Evolutionary conservation across 2,329 filamentous ascomycete genomes (phyloP).

Genomic region (Botrytis galanthina): DNA sequence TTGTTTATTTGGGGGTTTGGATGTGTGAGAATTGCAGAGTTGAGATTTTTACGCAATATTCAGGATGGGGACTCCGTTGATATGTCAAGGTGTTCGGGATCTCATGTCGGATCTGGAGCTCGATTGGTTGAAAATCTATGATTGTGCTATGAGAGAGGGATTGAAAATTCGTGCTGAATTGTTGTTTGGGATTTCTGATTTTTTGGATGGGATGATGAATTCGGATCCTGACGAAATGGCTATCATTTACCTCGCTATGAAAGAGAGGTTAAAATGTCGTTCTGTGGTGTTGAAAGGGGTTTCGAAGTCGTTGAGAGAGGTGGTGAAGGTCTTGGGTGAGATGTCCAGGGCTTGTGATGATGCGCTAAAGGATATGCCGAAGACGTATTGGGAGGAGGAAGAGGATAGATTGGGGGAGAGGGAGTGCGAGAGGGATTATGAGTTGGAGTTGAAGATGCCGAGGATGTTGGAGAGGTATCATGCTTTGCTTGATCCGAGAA

Average conservation of each 20-base stretch:
- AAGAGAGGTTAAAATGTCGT: not conserved
- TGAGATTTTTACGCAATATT: fast-evolving
- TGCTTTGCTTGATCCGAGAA: not conserved
- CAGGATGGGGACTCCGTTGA: not conserved
- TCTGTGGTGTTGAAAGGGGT: not conserved
- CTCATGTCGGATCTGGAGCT: not conserved
- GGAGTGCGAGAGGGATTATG: not conserved
- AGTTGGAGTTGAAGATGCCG: not conserved
- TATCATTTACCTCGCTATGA: not conserved
- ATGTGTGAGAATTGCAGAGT: no score
- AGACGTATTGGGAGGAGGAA: not conserved
- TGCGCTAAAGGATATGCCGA: not conserved
- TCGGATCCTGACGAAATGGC: not conserved
- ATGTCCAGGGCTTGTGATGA: not conserved
- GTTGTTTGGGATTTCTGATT: not conserved
- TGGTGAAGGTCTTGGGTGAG: not conserved
- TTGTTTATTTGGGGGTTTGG: no score
- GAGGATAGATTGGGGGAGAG: not conserved
- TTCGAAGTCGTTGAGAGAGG: not conserved
- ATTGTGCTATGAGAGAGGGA: not conserved
- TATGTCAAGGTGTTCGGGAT: fast-evolving
- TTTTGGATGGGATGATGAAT: not conserved
- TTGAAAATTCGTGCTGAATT: not conserved
- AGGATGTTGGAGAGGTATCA: not conserved
- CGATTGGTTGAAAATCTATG: not conserved